A percentile compares a stretch with the other conserved stretches of the same genome.
Evolutionary conservation across 1,139 yeast genomes (phyloP).

Genomic region (Yamadazyma spencermartinsiae): DNA sequence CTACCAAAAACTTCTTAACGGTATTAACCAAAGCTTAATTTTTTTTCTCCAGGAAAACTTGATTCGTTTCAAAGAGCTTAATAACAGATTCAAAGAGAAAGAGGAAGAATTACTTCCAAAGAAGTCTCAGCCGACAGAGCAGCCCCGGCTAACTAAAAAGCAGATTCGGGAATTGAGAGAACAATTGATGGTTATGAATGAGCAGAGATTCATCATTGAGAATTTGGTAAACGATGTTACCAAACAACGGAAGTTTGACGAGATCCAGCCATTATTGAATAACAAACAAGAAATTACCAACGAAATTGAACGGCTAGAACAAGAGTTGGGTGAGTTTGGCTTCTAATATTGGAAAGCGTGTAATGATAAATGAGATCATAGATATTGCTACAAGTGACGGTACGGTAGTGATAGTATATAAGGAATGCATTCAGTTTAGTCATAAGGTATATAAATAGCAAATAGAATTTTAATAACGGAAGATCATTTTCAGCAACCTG

Average conservation of each 20-base stretch:
- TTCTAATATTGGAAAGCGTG: slow-evolving; percentile 29
- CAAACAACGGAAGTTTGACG: slow-evolving; percentile 73
- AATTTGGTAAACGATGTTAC: slow-evolving; percentile 63
- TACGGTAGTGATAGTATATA: no score
- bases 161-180: slow-evolving; percentile 66
- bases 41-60: slow-evolving; percentile 38
- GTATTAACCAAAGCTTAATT: slow-evolving; percentile 36
- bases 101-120: slow-evolving; percentile 19
- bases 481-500: no score
- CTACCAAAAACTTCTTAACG: slow-evolving; percentile 25
- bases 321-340: slow-evolving; percentile 65
- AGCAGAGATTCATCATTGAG: slow-evolving; percentile 73
- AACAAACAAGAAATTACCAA: slow-evolving; percentile 59
- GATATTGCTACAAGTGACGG: no score
- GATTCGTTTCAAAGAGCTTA: slow-evolving; percentile 29
- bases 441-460: no score
- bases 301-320: slow-evolving; percentile 53
- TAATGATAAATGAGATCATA: no score
- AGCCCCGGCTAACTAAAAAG: slow-evolving; percentile 40
- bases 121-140: slow-evolving; percentile 8
- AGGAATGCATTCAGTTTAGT: no score
- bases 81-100: slow-evolving; percentile 24
- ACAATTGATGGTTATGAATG: slow-evolving; percentile 81
- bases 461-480: no score
- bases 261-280: slow-evolving; percentile 57